A percentile compares a stretch with the other conserved stretches of the same genome.
These are phyloP conservation scores for Lentinula aciculospora DNA, from an alignment of 768 basidiomycete genomes.

Conservation along the genomic window DNA sequence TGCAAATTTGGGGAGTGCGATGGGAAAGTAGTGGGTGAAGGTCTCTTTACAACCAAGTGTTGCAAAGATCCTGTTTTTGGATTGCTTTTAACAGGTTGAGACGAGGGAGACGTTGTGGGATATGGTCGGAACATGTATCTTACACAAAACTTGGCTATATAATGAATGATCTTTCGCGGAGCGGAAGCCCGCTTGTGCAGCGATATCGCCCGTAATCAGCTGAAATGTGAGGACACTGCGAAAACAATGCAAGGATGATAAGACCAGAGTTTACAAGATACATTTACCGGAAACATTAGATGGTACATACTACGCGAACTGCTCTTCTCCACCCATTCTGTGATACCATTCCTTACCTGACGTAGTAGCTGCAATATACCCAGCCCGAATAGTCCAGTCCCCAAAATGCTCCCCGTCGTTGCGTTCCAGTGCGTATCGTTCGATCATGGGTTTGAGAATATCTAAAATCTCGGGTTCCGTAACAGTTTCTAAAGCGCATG, in stretches of 20 bases:
- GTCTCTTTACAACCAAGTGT: too few species aligned
- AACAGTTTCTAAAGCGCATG: conserved; percentile 57
- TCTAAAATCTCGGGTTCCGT: conserved; percentile 89
- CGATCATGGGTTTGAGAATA: conserved; percentile 91
- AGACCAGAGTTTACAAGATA: not conserved
- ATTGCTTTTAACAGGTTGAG: not conserved
- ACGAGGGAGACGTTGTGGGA: not conserved
- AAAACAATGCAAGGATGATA: too few species aligned
- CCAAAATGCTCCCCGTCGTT: conserved; percentile 88
- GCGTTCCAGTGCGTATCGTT: conserved; percentile 84
- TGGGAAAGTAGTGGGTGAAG: too few species aligned
- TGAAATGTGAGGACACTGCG: too few species aligned
- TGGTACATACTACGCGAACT: conserved; percentile 21
- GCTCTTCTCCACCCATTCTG: conserved; percentile 72
- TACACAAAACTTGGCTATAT: not conserved
- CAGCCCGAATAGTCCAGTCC: conserved; percentile 88
- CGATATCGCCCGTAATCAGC: too few species aligned
- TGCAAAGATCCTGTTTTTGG: too few species aligned
- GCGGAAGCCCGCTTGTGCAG: too few species aligned
- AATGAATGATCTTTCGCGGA: not conserved
- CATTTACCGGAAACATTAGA: too few species aligned
- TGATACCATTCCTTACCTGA: conserved; percentile 88
- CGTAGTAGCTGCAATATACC: conserved; percentile 83
- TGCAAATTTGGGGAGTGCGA: too few species aligned
- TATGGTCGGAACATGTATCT: not conserved